Evolutionary conservation across 1,284 basidiomycete genomes (phyloP).

Genomic region (Coniophora puteana): DNA sequence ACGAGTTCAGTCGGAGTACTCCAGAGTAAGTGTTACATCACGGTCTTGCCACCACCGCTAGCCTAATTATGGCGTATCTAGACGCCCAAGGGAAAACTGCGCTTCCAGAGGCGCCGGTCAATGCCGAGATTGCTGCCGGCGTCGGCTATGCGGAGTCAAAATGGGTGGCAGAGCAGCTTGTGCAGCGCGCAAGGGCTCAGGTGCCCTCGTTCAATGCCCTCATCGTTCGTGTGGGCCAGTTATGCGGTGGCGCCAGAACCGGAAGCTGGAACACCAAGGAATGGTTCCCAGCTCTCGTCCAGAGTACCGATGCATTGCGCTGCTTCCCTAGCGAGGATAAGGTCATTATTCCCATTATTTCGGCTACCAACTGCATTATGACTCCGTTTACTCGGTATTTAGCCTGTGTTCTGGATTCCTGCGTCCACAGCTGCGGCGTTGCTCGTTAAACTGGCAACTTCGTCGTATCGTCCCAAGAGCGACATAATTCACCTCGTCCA

Average conservation of each 20-base stretch:
- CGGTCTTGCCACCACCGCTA: not conserved
- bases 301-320: not conserved
- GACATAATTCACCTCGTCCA: slow-evolving; percentile 23
- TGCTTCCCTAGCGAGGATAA: not conserved
- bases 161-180: slow-evolving; percentile 35
- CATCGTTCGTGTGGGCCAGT: slow-evolving; percentile 34
- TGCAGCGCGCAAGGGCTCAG: slow-evolving; percentile 15
- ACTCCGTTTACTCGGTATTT: not conserved
- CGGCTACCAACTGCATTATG: not conserved
- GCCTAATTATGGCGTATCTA: not conserved
- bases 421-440: slow-evolving; percentile 1
- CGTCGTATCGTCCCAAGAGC: not conserved
- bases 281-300: slow-evolving; percentile 26
- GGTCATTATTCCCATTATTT: not conserved
- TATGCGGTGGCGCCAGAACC: slow-evolving; percentile 26
- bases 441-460: not conserved
- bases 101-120: slow-evolving; percentile 16
- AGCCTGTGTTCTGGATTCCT: slow-evolving; percentile 1
- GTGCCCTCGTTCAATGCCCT: no score
- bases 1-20: slow-evolving; percentile 29
- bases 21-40: slow-evolving; percentile 13
- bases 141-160: slow-evolving; percentile 36
- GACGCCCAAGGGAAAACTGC: not conserved
- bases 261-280: slow-evolving; percentile 28
- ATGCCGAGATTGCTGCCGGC: slow-evolving; percentile 21